These are phyloP conservation scores for Yamadazyma trypodendri DNA, from an alignment of 1,139 yeast species.

Conservation along the genomic window DNA sequence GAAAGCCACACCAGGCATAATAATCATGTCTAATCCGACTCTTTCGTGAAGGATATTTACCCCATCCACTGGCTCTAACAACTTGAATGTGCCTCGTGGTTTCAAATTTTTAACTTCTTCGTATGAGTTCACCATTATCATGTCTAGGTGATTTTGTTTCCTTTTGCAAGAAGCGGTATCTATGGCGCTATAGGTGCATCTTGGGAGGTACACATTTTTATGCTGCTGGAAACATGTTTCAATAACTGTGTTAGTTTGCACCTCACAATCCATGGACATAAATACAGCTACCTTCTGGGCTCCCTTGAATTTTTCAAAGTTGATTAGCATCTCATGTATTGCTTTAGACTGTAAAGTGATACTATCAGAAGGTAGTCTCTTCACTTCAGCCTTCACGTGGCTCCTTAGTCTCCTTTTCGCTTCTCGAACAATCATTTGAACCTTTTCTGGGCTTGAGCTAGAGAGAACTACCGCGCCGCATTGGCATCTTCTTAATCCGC, in stretches of 20 bases:
- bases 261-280: conserved; percentile 68
- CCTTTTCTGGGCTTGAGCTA: too few relatives aligned
- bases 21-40: conserved; percentile 59
- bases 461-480: too few relatives aligned
- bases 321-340: conserved; percentile 28
- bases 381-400: conserved; percentile 19
- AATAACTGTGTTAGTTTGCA: conserved; percentile 54
- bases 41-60: conserved; percentile 30
- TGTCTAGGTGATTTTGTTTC: conserved; percentile 52
- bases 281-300: conserved; percentile 59
- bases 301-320: conserved; percentile 34
- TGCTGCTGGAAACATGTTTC: conserved; percentile 43
- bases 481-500: too few relatives aligned
- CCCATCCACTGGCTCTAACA: conserved; percentile 64
- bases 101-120: conserved; percentile 44
- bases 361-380: conserved; percentile 14
- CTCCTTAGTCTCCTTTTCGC: conserved; percentile 19
- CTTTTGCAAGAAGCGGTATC: conserved; percentile 17
- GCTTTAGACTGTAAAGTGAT: conserved; percentile 20
- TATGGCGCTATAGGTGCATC: conserved; percentile 29
- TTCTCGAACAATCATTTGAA: conserved; percentile 5
- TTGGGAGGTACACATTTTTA: conserved; percentile 52
- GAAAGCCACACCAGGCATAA: conserved; percentile 89
- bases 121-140: conserved; percentile 48
- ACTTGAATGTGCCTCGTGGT: conserved; percentile 68